Conservation (phyloP, 352 stramenopile species). For the Pythium oligandrum region DNA sequence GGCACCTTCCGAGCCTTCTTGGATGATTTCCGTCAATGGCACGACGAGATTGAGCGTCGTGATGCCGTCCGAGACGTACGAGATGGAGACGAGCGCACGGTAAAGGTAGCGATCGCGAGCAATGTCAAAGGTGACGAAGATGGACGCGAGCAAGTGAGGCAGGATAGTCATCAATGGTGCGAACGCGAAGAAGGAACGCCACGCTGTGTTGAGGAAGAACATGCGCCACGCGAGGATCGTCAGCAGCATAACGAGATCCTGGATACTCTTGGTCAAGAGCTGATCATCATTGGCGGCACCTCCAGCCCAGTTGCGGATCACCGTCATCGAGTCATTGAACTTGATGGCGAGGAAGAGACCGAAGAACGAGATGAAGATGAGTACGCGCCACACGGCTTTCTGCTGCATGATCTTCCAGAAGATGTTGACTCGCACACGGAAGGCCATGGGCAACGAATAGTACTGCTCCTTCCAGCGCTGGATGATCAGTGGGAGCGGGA, state of each 20-base stretch:
- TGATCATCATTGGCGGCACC: slow-evolving; percentile 39
- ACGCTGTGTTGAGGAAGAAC: slow-evolving; percentile 54
- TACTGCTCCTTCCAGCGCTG: slow-evolving; percentile 60
- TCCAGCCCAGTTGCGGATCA: slow-evolving; percentile 37
- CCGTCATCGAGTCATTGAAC: slow-evolving; percentile 39
- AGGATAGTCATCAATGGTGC: slow-evolving; percentile 44
- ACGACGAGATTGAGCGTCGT: slow-evolving; percentile 47
- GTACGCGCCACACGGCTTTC: slow-evolving; percentile 64
- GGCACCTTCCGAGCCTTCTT: slow-evolving; percentile 56
- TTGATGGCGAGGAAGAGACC: slow-evolving; percentile 50
- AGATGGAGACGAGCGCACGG: slow-evolving; percentile 39
- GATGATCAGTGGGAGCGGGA: slow-evolving; percentile 44
- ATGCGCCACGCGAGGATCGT: slow-evolving; percentile 50
- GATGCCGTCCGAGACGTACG: slow-evolving; percentile 50
- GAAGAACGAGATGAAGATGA: slow-evolving; percentile 63
- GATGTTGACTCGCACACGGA: slow-evolving; percentile 56
- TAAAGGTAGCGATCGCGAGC: slow-evolving; percentile 57
- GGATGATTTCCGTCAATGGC: slow-evolving; percentile 59
- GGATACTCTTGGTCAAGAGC: slow-evolving; percentile 32
- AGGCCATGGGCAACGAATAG: slow-evolving; percentile 53
- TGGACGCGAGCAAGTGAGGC: slow-evolving; percentile 37
- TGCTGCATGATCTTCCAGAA: slow-evolving; percentile 78
- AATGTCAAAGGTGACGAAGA: slow-evolving; percentile 37
- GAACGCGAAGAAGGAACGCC: slow-evolving; percentile 51
- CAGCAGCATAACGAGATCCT: slow-evolving; percentile 49